A percentile compares a stretch with the other conserved stretches of the same genome.
These are phyloP conservation scores for Adansonia digitata DNA, from an alignment of 345 rosid genomes.

Conservation along the genomic window DNA sequence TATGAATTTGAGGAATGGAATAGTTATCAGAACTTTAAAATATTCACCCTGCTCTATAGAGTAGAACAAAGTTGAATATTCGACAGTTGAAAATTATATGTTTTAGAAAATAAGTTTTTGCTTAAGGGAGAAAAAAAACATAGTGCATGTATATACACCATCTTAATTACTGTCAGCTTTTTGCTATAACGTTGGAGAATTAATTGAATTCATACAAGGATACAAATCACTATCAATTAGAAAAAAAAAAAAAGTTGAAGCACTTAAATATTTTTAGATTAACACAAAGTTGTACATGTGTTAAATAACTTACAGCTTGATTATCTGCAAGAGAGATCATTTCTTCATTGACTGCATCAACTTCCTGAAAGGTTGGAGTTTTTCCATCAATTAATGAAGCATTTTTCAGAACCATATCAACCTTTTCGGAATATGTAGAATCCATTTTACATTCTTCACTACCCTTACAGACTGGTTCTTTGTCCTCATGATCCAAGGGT, in stretches of 20 bases:
- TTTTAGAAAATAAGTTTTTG: background rate
- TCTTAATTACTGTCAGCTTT: background rate
- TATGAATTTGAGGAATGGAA: background rate
- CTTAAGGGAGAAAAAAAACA: background rate
- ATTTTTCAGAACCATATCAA: constrained; percentile 17
- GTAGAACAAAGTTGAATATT: background rate
- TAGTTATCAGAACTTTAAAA: background rate
- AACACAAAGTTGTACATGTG: background rate
- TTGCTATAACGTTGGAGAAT: background rate
- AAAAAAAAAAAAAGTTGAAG: background rate
- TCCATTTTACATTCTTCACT: constrained; percentile 32
- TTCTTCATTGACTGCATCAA: constrained; percentile 34
- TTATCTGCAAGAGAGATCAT: constrained; percentile 28
- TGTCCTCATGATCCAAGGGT: constrained; percentile 32
- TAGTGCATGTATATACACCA: background rate
- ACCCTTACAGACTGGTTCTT: constrained; percentile 14
- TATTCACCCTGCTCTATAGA: background rate
- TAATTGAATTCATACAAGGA: background rate
- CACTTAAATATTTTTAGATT: background rate
- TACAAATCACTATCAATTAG: background rate
- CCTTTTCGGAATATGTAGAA: constrained; percentile 19
- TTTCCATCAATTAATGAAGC: constrained; percentile 24
- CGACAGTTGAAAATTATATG: background rate
- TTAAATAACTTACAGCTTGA: constrained; percentile 40
- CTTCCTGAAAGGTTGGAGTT: constrained; percentile 24